A percentile compares a stretch with the other conserved stretches of the same genome.
These are phyloP conservation scores for Trichosporon ovoides DNA, from an alignment of 1,284 basidiomycete genomes.

Conservation along the genomic window DNA sequence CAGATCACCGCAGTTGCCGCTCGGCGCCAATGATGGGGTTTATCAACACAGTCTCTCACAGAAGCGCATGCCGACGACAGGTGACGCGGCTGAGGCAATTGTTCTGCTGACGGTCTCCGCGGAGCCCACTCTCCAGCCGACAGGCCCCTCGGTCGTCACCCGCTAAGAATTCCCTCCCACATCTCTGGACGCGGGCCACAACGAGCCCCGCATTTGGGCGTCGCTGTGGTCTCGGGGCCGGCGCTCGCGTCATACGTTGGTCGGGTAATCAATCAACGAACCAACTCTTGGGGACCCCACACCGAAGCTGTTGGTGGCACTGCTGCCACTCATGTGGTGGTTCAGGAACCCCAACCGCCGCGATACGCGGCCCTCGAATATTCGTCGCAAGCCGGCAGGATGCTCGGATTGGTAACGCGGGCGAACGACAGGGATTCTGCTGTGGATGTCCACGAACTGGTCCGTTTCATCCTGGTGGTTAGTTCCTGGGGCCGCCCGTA, in stretches of 20 bases:
- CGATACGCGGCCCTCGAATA: constrained; percentile 39
- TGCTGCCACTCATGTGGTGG: constrained; percentile 1
- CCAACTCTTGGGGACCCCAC: not conserved
- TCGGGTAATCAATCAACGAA: constrained; percentile 1
- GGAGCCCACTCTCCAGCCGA: not conserved
- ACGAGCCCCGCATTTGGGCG: not conserved
- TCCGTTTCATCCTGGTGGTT: constrained; percentile 42
- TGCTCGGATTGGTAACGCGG: constrained; percentile 9
- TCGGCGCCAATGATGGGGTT: no score
- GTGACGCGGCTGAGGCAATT: no score
- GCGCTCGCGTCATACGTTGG: not conserved
- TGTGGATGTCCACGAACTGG: constrained; percentile 42
- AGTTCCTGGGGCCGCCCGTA: not conserved
- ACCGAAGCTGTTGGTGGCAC: not conserved
- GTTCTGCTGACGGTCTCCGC: not conserved
- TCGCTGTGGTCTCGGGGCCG: not conserved
- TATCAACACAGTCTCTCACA: no score
- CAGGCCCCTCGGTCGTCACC: not conserved
- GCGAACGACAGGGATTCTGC: constrained; percentile 21
- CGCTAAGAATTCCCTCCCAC: not conserved
- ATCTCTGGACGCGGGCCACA: not conserved
- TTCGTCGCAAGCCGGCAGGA: constrained; percentile 29
- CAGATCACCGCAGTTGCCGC: no score
- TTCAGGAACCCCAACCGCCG: constrained; percentile 25
- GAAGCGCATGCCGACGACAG: no score